Percentiles rank a stretch among this genome's conserved stretches.
Evolutionary conservation across 2,329 filamentous ascomycete genomes (phyloP).

Genomic region (Pezicula carpinea): DNA sequence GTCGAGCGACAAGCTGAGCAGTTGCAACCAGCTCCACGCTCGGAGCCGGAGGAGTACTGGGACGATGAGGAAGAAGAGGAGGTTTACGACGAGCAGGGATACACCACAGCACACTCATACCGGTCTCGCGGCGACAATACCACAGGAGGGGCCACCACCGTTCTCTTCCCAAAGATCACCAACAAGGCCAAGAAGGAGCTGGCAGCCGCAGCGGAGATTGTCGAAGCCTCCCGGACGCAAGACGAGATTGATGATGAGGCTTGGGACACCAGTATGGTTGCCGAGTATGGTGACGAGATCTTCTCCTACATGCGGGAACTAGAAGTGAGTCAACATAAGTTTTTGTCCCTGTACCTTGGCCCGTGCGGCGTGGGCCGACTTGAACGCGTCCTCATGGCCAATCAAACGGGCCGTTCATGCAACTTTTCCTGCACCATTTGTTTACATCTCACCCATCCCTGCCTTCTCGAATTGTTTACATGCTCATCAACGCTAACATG

Average conservation of each 20-base stretch:
- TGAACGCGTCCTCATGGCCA: constrained; percentile 8
- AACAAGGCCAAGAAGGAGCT: constrained; percentile 69
- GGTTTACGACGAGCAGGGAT: constrained; percentile 58
- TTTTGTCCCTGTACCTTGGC: background rate
- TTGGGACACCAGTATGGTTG: constrained; percentile 96
- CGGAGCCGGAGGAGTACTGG: constrained; percentile 68
- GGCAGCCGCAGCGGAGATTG: constrained; percentile 44
- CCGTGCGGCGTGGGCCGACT: background rate
- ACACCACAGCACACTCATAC: constrained; percentile 73
- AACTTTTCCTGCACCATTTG: constrained; percentile 12
- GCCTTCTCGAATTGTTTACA: no score
- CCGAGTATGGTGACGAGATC: constrained; percentile 94
- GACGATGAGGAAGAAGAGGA: constrained; percentile 65
- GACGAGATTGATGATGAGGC: constrained; percentile 84
- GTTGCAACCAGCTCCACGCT: constrained; percentile 18
- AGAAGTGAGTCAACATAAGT: constrained; percentile 57
- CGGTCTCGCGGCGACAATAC: constrained; percentile 73
- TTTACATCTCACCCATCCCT: constrained; percentile 8
- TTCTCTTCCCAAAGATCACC: constrained; percentile 70
- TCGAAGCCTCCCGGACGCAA: constrained; percentile 35
- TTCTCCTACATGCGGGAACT: constrained; percentile 87
- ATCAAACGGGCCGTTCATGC: constrained; percentile 1
- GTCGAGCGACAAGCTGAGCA: constrained; percentile 10
- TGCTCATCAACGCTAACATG: constrained; percentile 23
- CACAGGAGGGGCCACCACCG: constrained; percentile 54